Percentiles rank a stretch among this genome's conserved stretches.
phyloP scores from a whole-genome alignment of 1,139 yeast genomes.

The Taphrina sp. region DNA sequence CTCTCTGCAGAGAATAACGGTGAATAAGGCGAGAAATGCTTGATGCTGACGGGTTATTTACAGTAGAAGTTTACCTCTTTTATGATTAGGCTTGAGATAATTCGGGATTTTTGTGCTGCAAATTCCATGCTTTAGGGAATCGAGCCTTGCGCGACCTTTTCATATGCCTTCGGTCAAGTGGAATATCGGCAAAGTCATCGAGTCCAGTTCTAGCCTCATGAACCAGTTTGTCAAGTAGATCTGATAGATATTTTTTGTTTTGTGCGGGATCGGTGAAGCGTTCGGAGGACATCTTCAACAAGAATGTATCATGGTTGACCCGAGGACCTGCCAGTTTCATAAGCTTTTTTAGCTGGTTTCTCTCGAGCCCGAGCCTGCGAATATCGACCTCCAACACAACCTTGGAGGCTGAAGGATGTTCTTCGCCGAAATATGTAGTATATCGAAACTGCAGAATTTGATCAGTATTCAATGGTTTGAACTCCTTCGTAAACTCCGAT shows the following conservation, averaged over 20 bases:
- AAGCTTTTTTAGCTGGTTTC: conserved; percentile 65
- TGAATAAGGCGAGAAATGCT: background rate
- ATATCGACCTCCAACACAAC: conserved; percentile 63
- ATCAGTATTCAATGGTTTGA: conserved; percentile 42
- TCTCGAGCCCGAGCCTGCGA: conserved; percentile 54
- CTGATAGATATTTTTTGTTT: conserved; percentile 72
- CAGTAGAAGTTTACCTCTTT: background rate
- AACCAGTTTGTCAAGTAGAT: conserved; percentile 60
- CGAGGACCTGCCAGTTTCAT: conserved; percentile 76
- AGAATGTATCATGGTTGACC: conserved; percentile 61
- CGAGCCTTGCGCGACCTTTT: conserved; percentile 50
- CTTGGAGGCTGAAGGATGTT: conserved; percentile 67
- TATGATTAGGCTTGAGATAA: background rate
- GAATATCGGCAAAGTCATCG: conserved; percentile 70
- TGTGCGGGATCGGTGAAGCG: conserved; percentile 76
- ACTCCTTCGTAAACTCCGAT: conserved; percentile 56
- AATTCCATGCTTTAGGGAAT: conserved; percentile 77
- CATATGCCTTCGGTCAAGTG: conserved; percentile 74
- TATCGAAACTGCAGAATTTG: conserved; percentile 66
- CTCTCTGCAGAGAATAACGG: background rate
- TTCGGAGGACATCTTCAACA: conserved; percentile 61
- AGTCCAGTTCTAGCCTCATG: conserved; percentile 63
- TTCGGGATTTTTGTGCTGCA: background rate
- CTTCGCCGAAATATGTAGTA: conserved; percentile 70
- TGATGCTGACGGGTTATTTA: background rate